Conservation (phyloP, 257 asterid genomes). For the Ilex aquifolium region DNA sequence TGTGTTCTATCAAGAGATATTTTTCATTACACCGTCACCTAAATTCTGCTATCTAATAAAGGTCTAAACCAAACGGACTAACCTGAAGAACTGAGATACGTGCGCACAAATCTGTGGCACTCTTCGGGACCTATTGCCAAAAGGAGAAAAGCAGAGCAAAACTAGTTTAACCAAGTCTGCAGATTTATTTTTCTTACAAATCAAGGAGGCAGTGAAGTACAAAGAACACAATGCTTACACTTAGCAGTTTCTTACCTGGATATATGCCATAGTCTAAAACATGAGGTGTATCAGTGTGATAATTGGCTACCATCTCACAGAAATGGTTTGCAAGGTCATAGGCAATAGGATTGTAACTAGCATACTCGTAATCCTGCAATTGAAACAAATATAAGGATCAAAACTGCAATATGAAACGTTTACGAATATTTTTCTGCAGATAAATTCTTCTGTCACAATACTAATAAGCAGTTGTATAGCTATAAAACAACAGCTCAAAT, state of each 20-base stretch:
- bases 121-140: conserved; percentile 52
- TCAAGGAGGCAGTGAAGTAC: too few relatives aligned
- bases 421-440: too few relatives aligned
- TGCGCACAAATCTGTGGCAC: conserved; percentile 54
- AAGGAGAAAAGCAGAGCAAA: conserved; percentile 1
- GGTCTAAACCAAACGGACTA: conserved; percentile 4
- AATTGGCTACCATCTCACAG: conserved; percentile 95
- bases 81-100: conserved; percentile 74
- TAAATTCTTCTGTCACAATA: too few relatives aligned
- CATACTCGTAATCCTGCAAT: conserved; percentile 81
- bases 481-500: too few relatives aligned
- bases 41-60: too few relatives aligned
- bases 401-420: not conserved
- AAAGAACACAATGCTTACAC: too few relatives aligned
- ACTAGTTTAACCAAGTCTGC: not conserved
- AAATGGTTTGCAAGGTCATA: conserved; percentile 96
- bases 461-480: too few relatives aligned
- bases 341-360: conserved; percentile 85
- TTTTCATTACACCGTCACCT: not conserved
- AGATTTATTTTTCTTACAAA: not conserved
- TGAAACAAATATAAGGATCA: too few relatives aligned
- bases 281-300: conserved; percentile 86
- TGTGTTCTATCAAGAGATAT: too few relatives aligned
- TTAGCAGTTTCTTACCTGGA: conserved; percentile 49
- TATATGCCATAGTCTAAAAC: conserved; percentile 66